phyloP scores from a whole-genome alignment of 1,139 yeast species.

The Taphrina flavorubra region DNA sequence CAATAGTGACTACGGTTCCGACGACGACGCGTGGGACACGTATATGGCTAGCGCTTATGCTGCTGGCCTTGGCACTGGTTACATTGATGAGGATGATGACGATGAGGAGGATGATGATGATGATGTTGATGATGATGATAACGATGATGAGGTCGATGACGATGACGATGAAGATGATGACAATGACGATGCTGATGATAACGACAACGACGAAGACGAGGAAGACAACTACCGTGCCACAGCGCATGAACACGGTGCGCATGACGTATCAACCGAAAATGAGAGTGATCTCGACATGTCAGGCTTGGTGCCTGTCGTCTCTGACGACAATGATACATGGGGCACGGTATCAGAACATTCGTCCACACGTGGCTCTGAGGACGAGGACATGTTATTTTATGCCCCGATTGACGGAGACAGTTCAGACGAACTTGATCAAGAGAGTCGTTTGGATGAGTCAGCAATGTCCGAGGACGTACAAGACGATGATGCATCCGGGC shows the following conservation, averaged over 20 bases:
- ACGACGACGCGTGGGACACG: background rate
- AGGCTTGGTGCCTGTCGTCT: constrained; percentile 1
- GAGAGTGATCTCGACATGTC: constrained; percentile 1
- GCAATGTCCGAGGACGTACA: background rate
- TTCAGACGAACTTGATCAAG: background rate
- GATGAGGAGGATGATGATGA: background rate
- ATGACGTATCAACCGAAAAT: background rate
- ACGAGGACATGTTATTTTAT: background rate
- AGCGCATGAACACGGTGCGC: background rate
- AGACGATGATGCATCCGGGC: background rate
- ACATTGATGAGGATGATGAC: constrained; percentile 1
- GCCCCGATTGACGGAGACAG: constrained; percentile 9
- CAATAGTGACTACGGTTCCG: background rate
- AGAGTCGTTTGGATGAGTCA: background rate
- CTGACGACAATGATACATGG: background rate
- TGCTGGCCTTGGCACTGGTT: background rate
- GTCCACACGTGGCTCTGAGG: background rate
- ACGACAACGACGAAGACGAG: background rate
- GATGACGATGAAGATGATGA: background rate
- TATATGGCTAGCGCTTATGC: background rate
- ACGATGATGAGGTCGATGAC: background rate
- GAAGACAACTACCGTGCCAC: too few relatives aligned
- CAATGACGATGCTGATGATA: constrained; percentile 1
- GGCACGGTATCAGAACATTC: constrained; percentile 12
- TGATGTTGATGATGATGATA: background rate